Evolutionary conservation across 2,329 filamentous ascomycete species (phyloP), one percentile per base, ranked within the genome.

Genomic region (Blastomyces parvus): DNA sequence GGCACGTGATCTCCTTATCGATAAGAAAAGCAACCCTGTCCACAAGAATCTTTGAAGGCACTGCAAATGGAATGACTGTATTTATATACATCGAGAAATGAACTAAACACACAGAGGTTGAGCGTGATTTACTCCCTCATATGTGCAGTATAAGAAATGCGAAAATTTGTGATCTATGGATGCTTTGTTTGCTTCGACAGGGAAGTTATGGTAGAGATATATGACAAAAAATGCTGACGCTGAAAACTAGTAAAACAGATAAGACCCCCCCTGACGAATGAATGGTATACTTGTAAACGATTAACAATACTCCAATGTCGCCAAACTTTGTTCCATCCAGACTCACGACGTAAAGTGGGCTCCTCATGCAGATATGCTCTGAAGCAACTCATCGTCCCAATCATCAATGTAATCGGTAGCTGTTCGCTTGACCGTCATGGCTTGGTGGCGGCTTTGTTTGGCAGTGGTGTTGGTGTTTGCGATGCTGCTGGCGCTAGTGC

Each of bases 1-100:
- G 38, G 9, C 55, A 58, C 36, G 55, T 58, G 55, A 58, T 36
- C 36, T 7, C 8, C 30, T 58, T 58, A 58, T 58, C 55, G 55
- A 58, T 58, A 58, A 58, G n/a, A 57, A 27, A 8, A 3, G 9
- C 22, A 9, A 22, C 11, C 19, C 19, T 11, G 1, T n/a, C n/a
- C n/a, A n/a, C n/a, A n/a, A n/a, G n/a, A n/a, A n/a, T n/a, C n/a
- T n/a, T n/a, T n/a, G n/a, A n/a, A n/a, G n/a, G n/a, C n/a, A n/a
- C n/a, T n/a, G n/a, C n/a, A n/a, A n/a, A n/a, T 13, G 36, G 36
- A 48, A 48, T 33, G 14, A 33, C 4, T 30, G 14, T 8, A 11
- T 53, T 53, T 33, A n/a, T 27, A 53, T 30, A n/a, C 9, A 27
- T 27, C 1, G 30, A 19, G 50, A 53, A 53, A 7, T 56, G 30